These are phyloP conservation scores for Dictyostelium brefeldianum DNA, from an alignment of 78 protist species.

Conservation along the genomic window DNA sequence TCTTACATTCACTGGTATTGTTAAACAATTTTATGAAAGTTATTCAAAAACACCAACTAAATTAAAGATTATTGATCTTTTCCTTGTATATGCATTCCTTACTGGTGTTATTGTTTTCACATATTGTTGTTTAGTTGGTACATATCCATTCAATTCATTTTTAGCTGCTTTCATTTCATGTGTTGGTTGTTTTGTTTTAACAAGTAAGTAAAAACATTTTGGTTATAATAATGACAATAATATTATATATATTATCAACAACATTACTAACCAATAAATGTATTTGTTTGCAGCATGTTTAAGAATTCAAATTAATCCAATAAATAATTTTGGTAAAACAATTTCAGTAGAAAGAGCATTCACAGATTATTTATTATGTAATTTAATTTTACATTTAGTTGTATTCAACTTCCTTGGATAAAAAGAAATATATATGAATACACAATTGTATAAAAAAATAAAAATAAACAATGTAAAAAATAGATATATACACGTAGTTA, in stretches of 20 bases:
- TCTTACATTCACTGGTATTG: slow-evolving; percentile 14
- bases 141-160: slow-evolving; percentile 91
- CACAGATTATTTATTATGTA: slow-evolving; percentile 86
- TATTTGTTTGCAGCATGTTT: slow-evolving; percentile 56
- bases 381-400: slow-evolving; percentile 85
- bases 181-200: slow-evolving; percentile 85
- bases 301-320: slow-evolving; percentile 83
- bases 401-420: slow-evolving; percentile 91
- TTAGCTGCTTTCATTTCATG: slow-evolving; percentile 87
- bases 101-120: slow-evolving; percentile 86
- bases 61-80: slow-evolving; percentile 83
- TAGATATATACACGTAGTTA: neutral
- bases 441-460: slow-evolving; percentile 1
- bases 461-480: neutral
- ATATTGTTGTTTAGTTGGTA: slow-evolving; percentile 87
- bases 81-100: slow-evolving; percentile 60
- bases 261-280: neutral
- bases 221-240: neutral
- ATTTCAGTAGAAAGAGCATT: slow-evolving; percentile 85
- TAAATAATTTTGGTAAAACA: slow-evolving; percentile 28
- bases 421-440: slow-evolving; percentile 1
- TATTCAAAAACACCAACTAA: slow-evolving; percentile 70
- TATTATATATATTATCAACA: no score
- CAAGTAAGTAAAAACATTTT: slow-evolving; percentile 75
- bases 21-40: slow-evolving; percentile 31